Base-by-base conservation (phyloP, 2,329 filamentous ascomycete species). In the Fusarium lateritium region DNA sequence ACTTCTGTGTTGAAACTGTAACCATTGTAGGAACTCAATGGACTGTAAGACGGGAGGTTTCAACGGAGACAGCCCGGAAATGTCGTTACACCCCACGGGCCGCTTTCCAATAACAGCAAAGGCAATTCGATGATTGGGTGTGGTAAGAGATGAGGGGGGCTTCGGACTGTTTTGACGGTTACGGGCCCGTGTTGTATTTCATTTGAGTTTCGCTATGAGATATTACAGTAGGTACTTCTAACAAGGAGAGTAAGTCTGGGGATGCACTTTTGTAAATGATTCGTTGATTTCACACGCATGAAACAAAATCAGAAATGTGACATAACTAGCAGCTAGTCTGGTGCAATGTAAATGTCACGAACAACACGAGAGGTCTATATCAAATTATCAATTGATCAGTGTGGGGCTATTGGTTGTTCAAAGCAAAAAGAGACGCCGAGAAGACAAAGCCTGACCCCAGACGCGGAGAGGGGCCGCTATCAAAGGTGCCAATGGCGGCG, bases 401-500 rank as follows among this genome's bases (percentile, higher is more conserved):
- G 53, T 69, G 56, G 66, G 45, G 46, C 54, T 45, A 53, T 33
- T 39, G 42, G 36, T 44, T 33, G 42, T 39, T 53, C 36, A 33
- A 42, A 55, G 38, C 52, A 50, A 64, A 54, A 65, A 60, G 44
- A 67, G 34, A 51, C 52, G 56, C 53, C 67, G 55, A 60, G 50
- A 46, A 36, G 44, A 49, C 47, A 55, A 51, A 56, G 39, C 57
- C 47, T 49, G 52, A 54, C 54, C 62, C 63, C 58, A 67, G 67
- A 68, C 52, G 57, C 42, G 40, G 60, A 51, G 68, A 71, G 64
- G 64, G 68, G 57, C 62, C 61, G 54, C 62, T 72, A 67, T 67
- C 73, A 75, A 75, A 75, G 73, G 73, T 75, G 58, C 73, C 73
- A 73, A 73, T 62, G 70, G 56, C 58, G 43, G 52, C 47, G 56